Evolutionary conservation across 2,329 filamentous ascomycete genomes (phyloP), one percentile per base, ranked within the genome.

Genomic region (Pyrenochaeta sp.): DNA sequence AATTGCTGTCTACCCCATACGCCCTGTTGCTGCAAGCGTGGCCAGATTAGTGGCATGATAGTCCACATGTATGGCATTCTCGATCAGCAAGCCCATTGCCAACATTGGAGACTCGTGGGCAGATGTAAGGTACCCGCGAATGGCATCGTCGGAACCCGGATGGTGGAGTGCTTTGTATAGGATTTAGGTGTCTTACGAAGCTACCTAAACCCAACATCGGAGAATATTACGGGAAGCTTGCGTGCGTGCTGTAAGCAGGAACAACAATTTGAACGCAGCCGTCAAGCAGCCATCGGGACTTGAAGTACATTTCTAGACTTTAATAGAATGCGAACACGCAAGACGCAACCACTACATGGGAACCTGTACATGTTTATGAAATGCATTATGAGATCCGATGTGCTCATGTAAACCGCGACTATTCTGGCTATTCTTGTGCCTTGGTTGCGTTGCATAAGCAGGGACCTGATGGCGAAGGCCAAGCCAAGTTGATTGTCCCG

Each of bases 401-500:
- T 31, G 13, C 15, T 2, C 15, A 1, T 20, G 15, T n/a, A 4
- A 17, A 32, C 18, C n/a, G 21, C 13, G 13, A 27, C 11, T 31
- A 31, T 22, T 34, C 24, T 43, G 38, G 31, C 47, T 51, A 45
- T 47, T 45, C 26, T 40, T 26, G 29, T 39, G 23, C n/a, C 35
- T 28, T 39, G 45, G 35, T 48, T 26, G 26, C 41, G 22, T 21
- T 51, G 46, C 39, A 44, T 43, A 28, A 39, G 39, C 41, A 49
- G 21, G 29, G 31, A 6, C 24, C 10, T 11, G 9, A 32, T 28
- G 20, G 28, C 29, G 15, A 23, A 26, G 24, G 20, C 32, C 34
- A 13, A 23, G 28, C 28, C 28, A 22, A 2, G 18, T 17, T 20
- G n/a, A n/a, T n/a, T 17, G 13, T 28, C 36, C 24, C 20, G 10